phyloP scores from a whole-genome alignment of 1,284 basidiomycete genomes.

The Marasmius fiardii region DNA sequence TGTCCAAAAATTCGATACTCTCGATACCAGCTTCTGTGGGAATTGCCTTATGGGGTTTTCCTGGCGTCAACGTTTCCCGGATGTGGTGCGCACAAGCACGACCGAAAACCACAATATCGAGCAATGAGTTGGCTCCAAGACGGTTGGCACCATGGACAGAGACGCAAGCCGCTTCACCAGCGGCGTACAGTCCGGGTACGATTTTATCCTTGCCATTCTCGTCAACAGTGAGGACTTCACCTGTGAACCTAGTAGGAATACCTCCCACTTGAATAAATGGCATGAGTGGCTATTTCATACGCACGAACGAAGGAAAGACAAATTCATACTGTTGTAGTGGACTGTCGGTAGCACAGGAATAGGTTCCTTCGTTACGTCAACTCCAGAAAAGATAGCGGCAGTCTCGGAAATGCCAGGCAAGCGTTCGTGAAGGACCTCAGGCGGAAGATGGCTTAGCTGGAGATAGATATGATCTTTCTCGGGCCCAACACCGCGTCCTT shows the following conservation, averaged over 20 bases:
- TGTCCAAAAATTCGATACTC: slow-evolving; percentile 88
- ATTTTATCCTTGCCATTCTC: slow-evolving; percentile 89
- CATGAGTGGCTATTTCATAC: slow-evolving; percentile 17
- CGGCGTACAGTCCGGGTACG: slow-evolving; percentile 97
- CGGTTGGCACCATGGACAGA: slow-evolving; percentile 99
- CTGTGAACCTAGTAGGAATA: slow-evolving; percentile 98
- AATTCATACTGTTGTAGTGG: slow-evolving; percentile 86
- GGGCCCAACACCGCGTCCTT: slow-evolving; percentile 98
- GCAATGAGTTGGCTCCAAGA: slow-evolving; percentile 97
- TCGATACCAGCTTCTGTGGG: slow-evolving; percentile 86
- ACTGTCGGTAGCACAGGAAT: slow-evolving; percentile 97
- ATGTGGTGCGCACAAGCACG: slow-evolving; percentile 99
- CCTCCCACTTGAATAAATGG: slow-evolving; percentile 87
- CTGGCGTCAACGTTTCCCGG: slow-evolving; percentile 85
- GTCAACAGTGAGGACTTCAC: slow-evolving; percentile 90
- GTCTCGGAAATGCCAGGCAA: slow-evolving; percentile 99
- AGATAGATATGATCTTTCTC: slow-evolving; percentile 98
- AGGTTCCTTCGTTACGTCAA: slow-evolving; percentile 99
- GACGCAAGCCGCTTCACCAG: slow-evolving; percentile 98
- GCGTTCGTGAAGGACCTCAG: slow-evolving; percentile 95
- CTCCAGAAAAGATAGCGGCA: slow-evolving; percentile 97
- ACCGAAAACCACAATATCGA: slow-evolving; percentile 99
- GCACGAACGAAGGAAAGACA: neutral
- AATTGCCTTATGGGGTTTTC: slow-evolving; percentile 89
- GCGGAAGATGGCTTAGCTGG: slow-evolving; percentile 95